phyloP scores from a whole-genome alignment of 495 filamentous ascomycete species.

The Chlorociboria aeruginascens region DNA sequence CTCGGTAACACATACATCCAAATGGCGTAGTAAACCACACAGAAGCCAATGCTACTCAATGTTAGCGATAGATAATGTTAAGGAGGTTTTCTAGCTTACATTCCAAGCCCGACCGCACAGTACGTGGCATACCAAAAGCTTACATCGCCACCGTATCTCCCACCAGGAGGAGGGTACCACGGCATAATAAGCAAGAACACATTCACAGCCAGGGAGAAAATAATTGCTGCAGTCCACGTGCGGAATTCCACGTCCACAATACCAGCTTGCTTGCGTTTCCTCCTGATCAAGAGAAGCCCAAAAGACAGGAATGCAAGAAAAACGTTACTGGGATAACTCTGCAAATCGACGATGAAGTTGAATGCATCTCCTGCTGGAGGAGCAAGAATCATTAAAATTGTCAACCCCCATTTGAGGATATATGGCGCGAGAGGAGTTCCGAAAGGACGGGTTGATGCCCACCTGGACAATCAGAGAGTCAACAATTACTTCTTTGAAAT shows the following conservation, averaged over 20 bases:
- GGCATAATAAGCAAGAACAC: constrained; percentile 49
- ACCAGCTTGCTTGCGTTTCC: neutral
- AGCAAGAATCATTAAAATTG: constrained; percentile 51
- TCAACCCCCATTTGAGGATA: constrained; percentile 44
- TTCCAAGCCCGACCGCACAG: constrained; percentile 39
- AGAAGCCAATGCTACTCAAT: neutral
- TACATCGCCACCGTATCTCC: constrained; percentile 44
- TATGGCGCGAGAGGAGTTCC: constrained; percentile 51
- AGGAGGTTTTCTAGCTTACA: constrained; percentile 27
- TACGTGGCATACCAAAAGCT: constrained; percentile 61
- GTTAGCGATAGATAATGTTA: neutral
- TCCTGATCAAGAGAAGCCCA: constrained; percentile 29
- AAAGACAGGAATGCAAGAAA: constrained; percentile 41
- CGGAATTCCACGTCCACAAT: constrained; percentile 26
- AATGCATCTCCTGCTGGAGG: constrained; percentile 59
- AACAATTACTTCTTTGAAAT: no score
- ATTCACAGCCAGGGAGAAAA: constrained; percentile 32
- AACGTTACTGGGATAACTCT: constrained; percentile 37
- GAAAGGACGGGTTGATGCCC: constrained; percentile 52
- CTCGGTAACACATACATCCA: constrained; percentile 1
- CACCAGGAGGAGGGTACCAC: constrained; percentile 51
- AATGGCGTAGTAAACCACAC: constrained; percentile 1
- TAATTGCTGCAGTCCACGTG: constrained; percentile 40
- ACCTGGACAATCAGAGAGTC: constrained; percentile 12
- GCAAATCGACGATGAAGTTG: constrained; percentile 46